Evolutionary conservation across 169 alveolate genomes (phyloP), one percentile per base, ranked within the genome.

Genomic region (Fabrea salina): DNA sequence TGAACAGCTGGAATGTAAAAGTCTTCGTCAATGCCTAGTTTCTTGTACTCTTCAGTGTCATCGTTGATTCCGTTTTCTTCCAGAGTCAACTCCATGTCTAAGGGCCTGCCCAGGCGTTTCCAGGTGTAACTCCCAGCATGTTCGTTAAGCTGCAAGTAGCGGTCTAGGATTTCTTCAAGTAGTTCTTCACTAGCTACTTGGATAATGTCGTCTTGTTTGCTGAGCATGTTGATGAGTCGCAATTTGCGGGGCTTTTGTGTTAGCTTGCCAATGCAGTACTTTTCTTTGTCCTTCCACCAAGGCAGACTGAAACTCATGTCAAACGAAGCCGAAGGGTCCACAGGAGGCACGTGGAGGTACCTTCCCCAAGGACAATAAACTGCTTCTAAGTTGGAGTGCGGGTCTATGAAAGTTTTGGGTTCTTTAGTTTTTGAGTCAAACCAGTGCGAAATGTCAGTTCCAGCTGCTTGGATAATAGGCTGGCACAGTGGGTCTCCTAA

Each of bases 391-490:
- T 95, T 91, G 22, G 96, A 92, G 19, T 84, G 88, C 2, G 95
- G 88, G 72, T 93, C 94, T 61, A 93, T 80, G 77, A 82, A 91
- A 47, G 91, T 89, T 86, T 89, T 92, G 7, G 98, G 98, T 50
- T 95, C 96, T 61, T 90, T 82, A 2, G 96, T 92, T 77, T 85
- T 71, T 57, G 83, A 88, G 74, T 96, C 95, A 76, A 94, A 96
- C 97, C 98, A 96, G 81, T 91, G 95, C 39, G 97, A 89, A 44
- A 96, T 94, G 80, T 96, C 97, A 30, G 91, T 88, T 27, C 98
- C 98, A 6, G 98, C 97, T 7, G 94, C 94, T 32, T 90, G 90
- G 33, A 96, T 92, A 33, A 96, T 71, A 41, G 98, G 98, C 54
- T 88, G 89, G 61, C 96, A 89, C 41, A 84, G 53, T 35, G 53